Conservation (phyloP, 176 grass and related monocot genomes). For the Musa schizocarpa region DNA sequence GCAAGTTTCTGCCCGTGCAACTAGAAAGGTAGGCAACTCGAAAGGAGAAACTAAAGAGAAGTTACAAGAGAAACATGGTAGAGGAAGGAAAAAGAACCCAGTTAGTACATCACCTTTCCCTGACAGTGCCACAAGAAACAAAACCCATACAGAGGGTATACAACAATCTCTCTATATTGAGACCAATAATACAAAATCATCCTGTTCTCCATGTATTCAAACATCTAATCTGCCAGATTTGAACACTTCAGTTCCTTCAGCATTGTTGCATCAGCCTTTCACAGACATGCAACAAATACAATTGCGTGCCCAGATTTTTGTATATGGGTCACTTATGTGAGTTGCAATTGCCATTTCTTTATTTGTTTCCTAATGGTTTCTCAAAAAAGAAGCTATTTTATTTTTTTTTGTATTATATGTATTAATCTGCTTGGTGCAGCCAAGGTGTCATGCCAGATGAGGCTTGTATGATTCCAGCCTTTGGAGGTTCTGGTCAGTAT, state of each 20-base stretch:
- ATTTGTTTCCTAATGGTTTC: conserved; percentile 14
- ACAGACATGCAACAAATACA: conserved; percentile 38
- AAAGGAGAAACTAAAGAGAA: conserved; percentile 30
- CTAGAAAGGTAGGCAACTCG: conserved; percentile 16
- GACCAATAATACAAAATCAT: conserved; percentile 33
- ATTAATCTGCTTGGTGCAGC: conserved; percentile 36
- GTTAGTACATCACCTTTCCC: conserved; percentile 22
- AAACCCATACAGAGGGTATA: conserved; percentile 22
- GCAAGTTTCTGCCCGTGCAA: conserved; percentile 6
- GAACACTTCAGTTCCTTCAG: conserved; percentile 21
- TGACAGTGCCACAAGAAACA: conserved; percentile 23
- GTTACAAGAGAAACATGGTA: conserved; percentile 19
- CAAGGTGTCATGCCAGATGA: conserved; percentile 83
- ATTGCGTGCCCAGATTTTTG: conserved; percentile 44
- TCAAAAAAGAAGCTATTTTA: conserved; percentile 11
- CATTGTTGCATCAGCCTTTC: conserved; percentile 16
- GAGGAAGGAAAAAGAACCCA: conserved; percentile 33
- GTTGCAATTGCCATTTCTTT: conserved; percentile 28
- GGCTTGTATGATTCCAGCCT: conserved; percentile 85
- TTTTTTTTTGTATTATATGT: not conserved
- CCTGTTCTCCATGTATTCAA: conserved; percentile 16
- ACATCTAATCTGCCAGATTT: conserved; percentile 34
- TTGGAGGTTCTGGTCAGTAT: conserved; percentile 69
- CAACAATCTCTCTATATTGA: conserved; percentile 34
- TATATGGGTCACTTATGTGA: conserved; percentile 92